phyloP scores from a whole-genome alignment of 2,329 filamentous ascomycete species.

The Aspergillus caelatus region DNA sequence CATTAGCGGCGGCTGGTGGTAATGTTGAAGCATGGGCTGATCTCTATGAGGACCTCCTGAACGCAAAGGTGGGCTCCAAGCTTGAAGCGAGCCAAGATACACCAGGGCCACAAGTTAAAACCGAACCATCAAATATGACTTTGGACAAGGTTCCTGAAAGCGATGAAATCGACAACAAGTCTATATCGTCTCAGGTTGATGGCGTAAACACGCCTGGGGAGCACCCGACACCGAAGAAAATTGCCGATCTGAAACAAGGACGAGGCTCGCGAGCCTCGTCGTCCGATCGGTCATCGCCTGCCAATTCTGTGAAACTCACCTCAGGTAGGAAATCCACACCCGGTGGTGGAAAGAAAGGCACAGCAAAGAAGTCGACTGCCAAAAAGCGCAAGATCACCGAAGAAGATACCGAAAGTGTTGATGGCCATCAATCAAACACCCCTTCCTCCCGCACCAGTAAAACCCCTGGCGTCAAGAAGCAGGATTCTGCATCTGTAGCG shows the following conservation, averaged over 20 bases:
- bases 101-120: conserved; percentile 35
- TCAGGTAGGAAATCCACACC: conserved; percentile 38
- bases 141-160: conserved; percentile 34
- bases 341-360: conserved; percentile 40
- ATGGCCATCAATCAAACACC: conserved; percentile 44
- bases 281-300: conserved; percentile 42
- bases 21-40: conserved; percentile 36
- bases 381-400: conserved; percentile 48
- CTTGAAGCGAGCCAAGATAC: conserved; percentile 21
- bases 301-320: conserved; percentile 38
- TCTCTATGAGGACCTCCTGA: conserved; percentile 35
- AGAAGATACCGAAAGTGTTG: conserved; percentile 40
- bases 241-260: conserved; percentile 43
- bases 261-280: conserved; percentile 42
- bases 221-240: conserved; percentile 42
- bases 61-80: conserved; percentile 15
- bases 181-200: conserved; percentile 27
- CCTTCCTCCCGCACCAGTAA: conserved; percentile 42
- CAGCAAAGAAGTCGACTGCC: conserved; percentile 38
- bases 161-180: conserved; percentile 31
- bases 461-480: conserved; percentile 39
- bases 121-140: conserved; percentile 32
- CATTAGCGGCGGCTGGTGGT: conserved; percentile 14
- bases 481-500: conserved; percentile 41
- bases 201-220: conserved; percentile 28